Percentiles rank a stretch among this genome's conserved stretches.
Conservation (phyloP, 2,329 filamentous ascomycete genomes). For the Fusarium sacchari region DNA sequence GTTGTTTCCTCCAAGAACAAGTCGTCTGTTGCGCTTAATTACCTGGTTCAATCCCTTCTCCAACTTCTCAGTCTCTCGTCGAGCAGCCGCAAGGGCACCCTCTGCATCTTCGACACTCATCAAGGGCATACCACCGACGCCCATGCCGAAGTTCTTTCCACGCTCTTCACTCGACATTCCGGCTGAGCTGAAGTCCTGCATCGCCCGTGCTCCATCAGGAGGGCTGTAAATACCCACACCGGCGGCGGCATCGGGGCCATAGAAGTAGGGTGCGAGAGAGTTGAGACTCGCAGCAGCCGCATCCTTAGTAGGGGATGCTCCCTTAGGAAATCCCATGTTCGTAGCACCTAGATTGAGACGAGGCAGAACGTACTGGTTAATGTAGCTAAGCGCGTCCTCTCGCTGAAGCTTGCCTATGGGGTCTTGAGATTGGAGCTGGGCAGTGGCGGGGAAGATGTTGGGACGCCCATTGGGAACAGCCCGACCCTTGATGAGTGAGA, state of each 20-base stretch:
- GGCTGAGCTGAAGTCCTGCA: slow-evolving; percentile 48
- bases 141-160: slow-evolving; percentile 45
- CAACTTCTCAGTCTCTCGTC: slow-evolving; percentile 69
- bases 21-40: slow-evolving; percentile 67
- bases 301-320: slow-evolving; percentile 53
- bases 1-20: slow-evolving; percentile 55
- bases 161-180: slow-evolving; percentile 45
- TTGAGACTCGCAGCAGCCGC: slow-evolving; percentile 62
- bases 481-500: slow-evolving; percentile 71
- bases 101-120: slow-evolving; percentile 74
- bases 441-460: slow-evolving; percentile 66
- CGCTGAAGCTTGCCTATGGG: slow-evolving; percentile 73
- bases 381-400: slow-evolving; percentile 73
- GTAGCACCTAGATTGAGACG: slow-evolving; percentile 64
- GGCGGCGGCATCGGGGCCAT: slow-evolving; percentile 57
- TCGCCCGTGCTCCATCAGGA: slow-evolving; percentile 49
- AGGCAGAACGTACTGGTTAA: slow-evolving; percentile 75
- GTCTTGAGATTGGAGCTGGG: slow-evolving; percentile 61
- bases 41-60: slow-evolving; percentile 70
- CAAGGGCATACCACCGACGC: slow-evolving; percentile 59
- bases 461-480: slow-evolving; percentile 72
- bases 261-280: slow-evolving; percentile 67
- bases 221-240: slow-evolving; percentile 58
- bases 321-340: slow-evolving; percentile 55
- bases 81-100: slow-evolving; percentile 60